Evolutionary conservation across 169 alveolate species (phyloP).

Genomic region (Babesia ovis): DNA sequence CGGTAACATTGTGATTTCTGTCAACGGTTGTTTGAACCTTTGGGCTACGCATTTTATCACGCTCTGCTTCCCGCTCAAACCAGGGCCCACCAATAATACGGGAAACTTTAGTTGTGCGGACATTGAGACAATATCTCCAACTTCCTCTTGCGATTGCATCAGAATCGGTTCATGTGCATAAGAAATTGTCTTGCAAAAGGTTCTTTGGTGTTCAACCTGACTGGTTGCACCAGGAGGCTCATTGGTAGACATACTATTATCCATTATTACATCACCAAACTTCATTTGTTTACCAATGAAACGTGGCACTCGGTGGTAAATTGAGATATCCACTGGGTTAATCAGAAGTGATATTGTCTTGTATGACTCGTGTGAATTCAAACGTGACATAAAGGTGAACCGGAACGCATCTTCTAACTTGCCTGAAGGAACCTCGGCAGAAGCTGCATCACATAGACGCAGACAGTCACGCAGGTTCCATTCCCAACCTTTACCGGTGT

Average conservation of each 20-base stretch:
- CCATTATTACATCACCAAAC: background rate
- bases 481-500: constrained; percentile 35
- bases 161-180: constrained; percentile 10
- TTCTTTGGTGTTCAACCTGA: too few species aligned
- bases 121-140: constrained; percentile 6
- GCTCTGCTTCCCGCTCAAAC: constrained; percentile 66
- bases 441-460: constrained; percentile 30
- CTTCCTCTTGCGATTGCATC: constrained; percentile 40
- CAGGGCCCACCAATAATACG: constrained; percentile 66
- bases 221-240: too few species aligned
- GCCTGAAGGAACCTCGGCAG: constrained; percentile 1
- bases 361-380: background rate
- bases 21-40: constrained; percentile 46
- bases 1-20: constrained; percentile 74
- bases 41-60: constrained; percentile 54
- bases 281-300: background rate
- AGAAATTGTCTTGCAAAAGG: too few species aligned
- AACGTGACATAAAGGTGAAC: constrained; percentile 35
- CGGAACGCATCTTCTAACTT: constrained; percentile 25
- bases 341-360: background rate
- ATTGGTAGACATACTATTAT: background rate
- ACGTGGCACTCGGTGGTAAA: background rate
- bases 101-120: constrained; percentile 51
- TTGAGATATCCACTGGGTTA: background rate
- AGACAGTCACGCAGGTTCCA: constrained; percentile 51